phyloP scores from a whole-genome alignment of 2,329 filamentous ascomycete species.

The Penicillium sp. region DNA sequence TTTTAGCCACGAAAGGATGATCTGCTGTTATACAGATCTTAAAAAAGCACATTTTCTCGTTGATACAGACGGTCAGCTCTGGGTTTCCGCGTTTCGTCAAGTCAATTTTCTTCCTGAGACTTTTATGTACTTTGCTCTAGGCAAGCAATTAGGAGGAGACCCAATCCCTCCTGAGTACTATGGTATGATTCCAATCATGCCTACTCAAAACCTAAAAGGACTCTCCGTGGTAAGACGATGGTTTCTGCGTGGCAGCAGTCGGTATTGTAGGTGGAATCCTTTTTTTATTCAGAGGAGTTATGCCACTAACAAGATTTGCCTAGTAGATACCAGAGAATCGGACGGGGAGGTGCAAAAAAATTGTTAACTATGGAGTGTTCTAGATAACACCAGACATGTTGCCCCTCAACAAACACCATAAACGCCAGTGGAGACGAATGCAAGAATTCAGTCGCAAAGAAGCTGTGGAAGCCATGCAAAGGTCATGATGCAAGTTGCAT shows the following conservation, averaged over 20 bases:
- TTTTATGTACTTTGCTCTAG: neutral
- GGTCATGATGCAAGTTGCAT: conserved; percentile 17
- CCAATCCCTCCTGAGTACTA: neutral
- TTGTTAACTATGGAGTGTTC: conserved; percentile 2
- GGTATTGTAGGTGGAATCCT: neutral
- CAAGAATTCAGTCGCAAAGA: conserved; percentile 17
- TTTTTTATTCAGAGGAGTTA: neutral
- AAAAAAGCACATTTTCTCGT: neutral
- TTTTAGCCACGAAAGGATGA: neutral
- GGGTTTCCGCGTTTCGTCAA: neutral
- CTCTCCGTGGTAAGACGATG: neutral
- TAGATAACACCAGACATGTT: conserved; percentile 17
- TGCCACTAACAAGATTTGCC: neutral
- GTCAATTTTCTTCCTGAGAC: conserved; percentile 1
- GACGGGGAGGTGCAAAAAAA: neutral
- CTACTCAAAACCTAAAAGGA: neutral
- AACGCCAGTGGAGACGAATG: conserved; percentile 25
- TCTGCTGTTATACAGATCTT: neutral
- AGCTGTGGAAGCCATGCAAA: conserved; percentile 16
- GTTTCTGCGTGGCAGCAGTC: neutral
- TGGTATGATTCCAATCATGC: neutral
- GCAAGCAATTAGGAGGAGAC: neutral
- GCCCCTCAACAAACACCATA: conserved; percentile 9
- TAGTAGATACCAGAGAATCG: neutral
- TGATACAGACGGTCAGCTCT: neutral